phyloP scores from a whole-genome alignment of 441 rosid genomes.

The Erysimum cheiri region DNA sequence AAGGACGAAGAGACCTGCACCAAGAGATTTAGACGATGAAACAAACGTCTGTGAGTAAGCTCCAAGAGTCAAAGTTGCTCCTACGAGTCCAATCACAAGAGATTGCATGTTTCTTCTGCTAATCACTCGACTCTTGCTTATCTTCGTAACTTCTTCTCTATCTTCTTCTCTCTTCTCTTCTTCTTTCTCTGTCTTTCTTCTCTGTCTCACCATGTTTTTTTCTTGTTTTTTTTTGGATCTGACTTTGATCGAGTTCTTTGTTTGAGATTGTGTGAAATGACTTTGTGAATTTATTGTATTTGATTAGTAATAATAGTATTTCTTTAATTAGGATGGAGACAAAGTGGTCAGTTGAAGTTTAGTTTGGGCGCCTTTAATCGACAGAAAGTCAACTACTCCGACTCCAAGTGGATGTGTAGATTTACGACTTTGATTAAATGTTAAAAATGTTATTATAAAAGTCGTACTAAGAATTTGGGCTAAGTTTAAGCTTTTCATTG shows the following conservation, averaged over 20 bases:
- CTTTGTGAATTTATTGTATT: not conserved
- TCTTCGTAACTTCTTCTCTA: not conserved
- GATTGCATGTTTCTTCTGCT: conserved; percentile 60
- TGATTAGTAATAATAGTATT: not conserved
- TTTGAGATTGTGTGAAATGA: conserved; percentile 5
- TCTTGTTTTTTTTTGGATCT: not conserved
- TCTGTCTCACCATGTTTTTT: conserved; percentile 16
- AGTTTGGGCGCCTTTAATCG: conserved; percentile 7
- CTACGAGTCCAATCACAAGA: conserved; percentile 63
- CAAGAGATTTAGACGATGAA: conserved; percentile 59
- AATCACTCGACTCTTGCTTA: conserved; percentile 15
- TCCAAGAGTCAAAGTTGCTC: conserved; percentile 66
- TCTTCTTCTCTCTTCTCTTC: conserved; percentile 14
- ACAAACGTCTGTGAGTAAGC: conserved; percentile 66
- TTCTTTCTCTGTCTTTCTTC: conserved; percentile 15
- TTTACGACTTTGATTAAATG: not conserved
- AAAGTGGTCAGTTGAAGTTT: not conserved
- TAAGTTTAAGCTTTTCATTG: too few relatives aligned
- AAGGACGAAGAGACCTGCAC: conserved; percentile 67
- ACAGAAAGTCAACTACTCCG: conserved; percentile 11
- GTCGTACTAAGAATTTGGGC: not conserved
- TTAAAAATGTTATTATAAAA: not conserved
- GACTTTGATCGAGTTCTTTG: not conserved
- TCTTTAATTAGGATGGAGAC: not conserved
- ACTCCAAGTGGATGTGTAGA: conserved; percentile 13